Evolutionary conservation across 306 rosid species (phyloP).

Genomic region (Cucurbita argyrosperma): DNA sequence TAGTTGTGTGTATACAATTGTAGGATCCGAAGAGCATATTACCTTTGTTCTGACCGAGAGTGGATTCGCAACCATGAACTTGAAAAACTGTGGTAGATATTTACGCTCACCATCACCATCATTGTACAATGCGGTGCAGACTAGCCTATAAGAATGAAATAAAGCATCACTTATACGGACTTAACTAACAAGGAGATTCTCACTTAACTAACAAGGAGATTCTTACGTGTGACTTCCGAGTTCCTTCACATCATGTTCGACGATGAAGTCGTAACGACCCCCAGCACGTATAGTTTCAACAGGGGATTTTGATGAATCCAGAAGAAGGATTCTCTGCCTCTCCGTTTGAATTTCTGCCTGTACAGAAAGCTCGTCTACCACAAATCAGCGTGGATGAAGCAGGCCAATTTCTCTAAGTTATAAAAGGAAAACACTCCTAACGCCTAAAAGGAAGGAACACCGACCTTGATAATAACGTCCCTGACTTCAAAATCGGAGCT

Average conservation of each 20-base stretch:
- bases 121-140: slow-evolving; percentile 87
- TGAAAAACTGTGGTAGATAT: slow-evolving; percentile 93
- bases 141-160: slow-evolving; percentile 35
- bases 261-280: slow-evolving; percentile 93
- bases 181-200: neutral
- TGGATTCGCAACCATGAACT: slow-evolving; percentile 87
- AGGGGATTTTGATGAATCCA: slow-evolving; percentile 80
- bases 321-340: slow-evolving; percentile 77
- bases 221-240: slow-evolving; percentile 94
- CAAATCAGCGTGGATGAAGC: neutral
- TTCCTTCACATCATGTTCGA: slow-evolving; percentile 92
- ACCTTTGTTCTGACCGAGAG: slow-evolving; percentile 97
- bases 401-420: neutral
- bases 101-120: slow-evolving; percentile 90
- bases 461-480: slow-evolving; percentile 67
- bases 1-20: neutral
- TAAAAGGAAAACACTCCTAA: neutral
- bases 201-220: too few species aligned
- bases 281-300: slow-evolving; percentile 87
- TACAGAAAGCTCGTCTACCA: neutral
- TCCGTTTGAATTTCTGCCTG: slow-evolving; percentile 98
- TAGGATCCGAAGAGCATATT: neutral
- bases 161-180: slow-evolving; percentile 3
- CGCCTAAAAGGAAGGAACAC: neutral
- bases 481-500: slow-evolving; percentile 83